Evolutionary conservation across 73 alveolate species (phyloP), one percentile per base, ranked within the genome.

Genomic region (Durusdinium trenchii): DNA sequence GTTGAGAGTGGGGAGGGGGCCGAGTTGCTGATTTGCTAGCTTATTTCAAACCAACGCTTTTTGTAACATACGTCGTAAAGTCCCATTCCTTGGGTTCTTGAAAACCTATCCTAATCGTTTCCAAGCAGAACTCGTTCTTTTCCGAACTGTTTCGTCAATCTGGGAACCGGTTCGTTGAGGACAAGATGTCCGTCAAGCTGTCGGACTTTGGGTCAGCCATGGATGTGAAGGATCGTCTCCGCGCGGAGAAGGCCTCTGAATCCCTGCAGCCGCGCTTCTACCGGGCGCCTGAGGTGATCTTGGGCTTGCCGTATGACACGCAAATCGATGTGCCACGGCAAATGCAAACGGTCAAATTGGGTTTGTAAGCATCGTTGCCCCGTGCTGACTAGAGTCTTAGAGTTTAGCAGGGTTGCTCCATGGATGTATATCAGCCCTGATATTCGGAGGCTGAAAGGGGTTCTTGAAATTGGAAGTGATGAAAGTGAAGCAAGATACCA

Each of bases 121-220:
- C n/a, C n/a, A n/a, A n/a, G n/a, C n/a, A n/a, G n/a, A n/a, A n/a
- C n/a, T n/a, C n/a, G n/a, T n/a, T n/a, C n/a, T n/a, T n/a, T n/a
- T n/a, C n/a, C n/a, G n/a, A n/a, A n/a, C n/a, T n/a, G n/a, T n/a
- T n/a, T n/a, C n/a, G n/a, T n/a, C n/a, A n/a, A n/a, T n/a, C n/a
- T n/a, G n/a, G n/a, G n/a, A n/a, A n/a, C n/a, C n/a, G n/a, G n/a
- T 54, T 9, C 64, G 40, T 42, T 12, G 40, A 86, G 95, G 95
- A 86, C 95, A 86, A 86, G n/a, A 43, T 86, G 95, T 86, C 95
- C n/a, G 95, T 86, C 43, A 86, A 86, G 83, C 62, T 86, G 61
- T 86, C 95, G 54, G 95, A 86, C 83, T 86, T 86, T 46, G 95
- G 95, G 46, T 86, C 83, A 18, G 95, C 95, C 61, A 86, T 86